Conservation (phyloP, 2,329 filamentous ascomycete species). For the Aspergillus brunneoviolaceus region DNA sequence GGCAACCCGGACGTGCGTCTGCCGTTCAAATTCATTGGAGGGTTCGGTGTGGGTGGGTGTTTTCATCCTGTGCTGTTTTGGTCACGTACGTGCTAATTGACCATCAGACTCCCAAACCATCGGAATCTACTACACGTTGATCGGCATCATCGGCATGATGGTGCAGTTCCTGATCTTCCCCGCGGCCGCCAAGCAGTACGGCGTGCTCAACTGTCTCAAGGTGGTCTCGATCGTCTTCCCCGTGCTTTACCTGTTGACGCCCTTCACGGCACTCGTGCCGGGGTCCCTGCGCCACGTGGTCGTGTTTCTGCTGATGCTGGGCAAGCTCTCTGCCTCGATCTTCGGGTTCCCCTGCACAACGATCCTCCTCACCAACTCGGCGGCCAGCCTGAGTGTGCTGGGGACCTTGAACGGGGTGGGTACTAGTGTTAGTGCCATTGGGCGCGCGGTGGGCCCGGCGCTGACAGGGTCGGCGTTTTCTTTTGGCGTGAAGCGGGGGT, state of each 20-base stretch:
- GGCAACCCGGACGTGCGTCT: constrained; percentile 59
- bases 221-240: constrained; percentile 68
- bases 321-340: constrained; percentile 74
- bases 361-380: constrained; percentile 87
- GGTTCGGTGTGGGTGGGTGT: constrained; percentile 64
- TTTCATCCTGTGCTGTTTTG: background rate
- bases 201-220: constrained; percentile 72
- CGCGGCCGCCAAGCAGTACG: constrained; percentile 67
- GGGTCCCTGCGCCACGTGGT: constrained; percentile 54
- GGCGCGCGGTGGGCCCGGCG: constrained; percentile 76
- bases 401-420: constrained; percentile 91
- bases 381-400: constrained; percentile 70
- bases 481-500: constrained; percentile 71
- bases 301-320: constrained; percentile 66
- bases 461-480: constrained; percentile 71
- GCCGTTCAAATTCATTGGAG: constrained; percentile 79
- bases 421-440: constrained; percentile 77
- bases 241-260: constrained; percentile 74
- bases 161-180: constrained; percentile 88
- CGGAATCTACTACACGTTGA: constrained; percentile 80
- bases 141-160: constrained; percentile 74
- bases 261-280: constrained; percentile 69
- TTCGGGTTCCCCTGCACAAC: constrained; percentile 87
- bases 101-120: constrained; percentile 66
- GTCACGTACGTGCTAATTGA: background rate